These are phyloP conservation scores for Prunus mira DNA, from an alignment of 306 rosid genomes.

Conservation along the genomic window DNA sequence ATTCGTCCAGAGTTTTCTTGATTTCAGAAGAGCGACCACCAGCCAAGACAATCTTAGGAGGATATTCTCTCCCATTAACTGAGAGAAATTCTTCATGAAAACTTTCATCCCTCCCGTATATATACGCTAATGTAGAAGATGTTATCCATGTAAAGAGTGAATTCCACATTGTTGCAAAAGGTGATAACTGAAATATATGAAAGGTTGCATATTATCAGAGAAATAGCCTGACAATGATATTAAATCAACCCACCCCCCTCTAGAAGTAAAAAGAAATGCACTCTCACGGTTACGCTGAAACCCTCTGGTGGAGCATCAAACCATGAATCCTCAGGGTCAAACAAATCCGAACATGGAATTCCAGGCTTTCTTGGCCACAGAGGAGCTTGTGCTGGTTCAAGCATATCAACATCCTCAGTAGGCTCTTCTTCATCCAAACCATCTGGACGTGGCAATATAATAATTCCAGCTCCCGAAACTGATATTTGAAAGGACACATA, in stretches of 20 bases:
- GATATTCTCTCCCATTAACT: slow-evolving; percentile 70
- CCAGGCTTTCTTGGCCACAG: slow-evolving; percentile 68
- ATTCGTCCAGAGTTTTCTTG: slow-evolving; percentile 73
- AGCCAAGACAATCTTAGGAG: slow-evolving; percentile 53
- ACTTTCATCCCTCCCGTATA: slow-evolving; percentile 85
- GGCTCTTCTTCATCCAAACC: slow-evolving; percentile 29
- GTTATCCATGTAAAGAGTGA: slow-evolving; percentile 76
- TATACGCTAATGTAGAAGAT: slow-evolving; percentile 75
- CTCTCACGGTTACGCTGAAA: slow-evolving; percentile 68
- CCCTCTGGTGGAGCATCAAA: slow-evolving; percentile 86
- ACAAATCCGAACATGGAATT: slow-evolving; percentile 44
- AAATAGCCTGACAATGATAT: background rate
- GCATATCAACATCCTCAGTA: slow-evolving; percentile 31
- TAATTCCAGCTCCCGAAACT: slow-evolving; percentile 81
- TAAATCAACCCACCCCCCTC: background rate
- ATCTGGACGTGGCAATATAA: slow-evolving; percentile 52
- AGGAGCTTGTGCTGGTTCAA: slow-evolving; percentile 48
- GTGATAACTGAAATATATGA: slow-evolving; percentile 61
- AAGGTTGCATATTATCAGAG: background rate
- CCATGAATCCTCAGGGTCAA: slow-evolving; percentile 73
- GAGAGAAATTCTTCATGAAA: slow-evolving; percentile 66
- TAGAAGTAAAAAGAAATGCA: background rate
- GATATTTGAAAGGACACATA: slow-evolving; percentile 26
- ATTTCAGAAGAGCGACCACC: slow-evolving; percentile 93
- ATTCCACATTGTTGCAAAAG: slow-evolving; percentile 86